Base-by-base conservation (phyloP, 139 green algal species). In the Chlamydomonas sphaeroides region DNA sequence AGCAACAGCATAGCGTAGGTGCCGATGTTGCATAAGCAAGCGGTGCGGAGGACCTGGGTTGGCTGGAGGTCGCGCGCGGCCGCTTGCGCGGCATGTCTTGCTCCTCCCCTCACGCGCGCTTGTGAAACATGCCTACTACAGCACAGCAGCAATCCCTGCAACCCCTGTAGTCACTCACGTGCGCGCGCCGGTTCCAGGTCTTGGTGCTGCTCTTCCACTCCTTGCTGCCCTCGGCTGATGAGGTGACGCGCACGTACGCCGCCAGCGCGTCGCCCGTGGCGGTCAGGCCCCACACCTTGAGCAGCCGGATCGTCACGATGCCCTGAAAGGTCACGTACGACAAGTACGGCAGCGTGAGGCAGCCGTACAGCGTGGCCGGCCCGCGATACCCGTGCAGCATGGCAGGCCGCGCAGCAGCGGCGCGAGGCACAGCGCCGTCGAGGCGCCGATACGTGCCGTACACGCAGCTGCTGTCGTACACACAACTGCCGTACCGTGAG, bases 161-260 rank as follows among this genome's bases (percentile, higher is more conserved):
- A 11, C 56, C 56, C 56, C 18, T 28, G 48, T 8, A 2, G 68
- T 6, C 17, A 61, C 72, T 65, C 45, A 82, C 75, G 26, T 82
- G 61, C 3, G n/a, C 7, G 28, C 42, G 17, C 10, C 42, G n/a
- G 15, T 21, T 65, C 62, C 62, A 82, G 15, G 62, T 53, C 18
- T 26, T 18, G 0, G 32, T 51, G 62, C 10, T 53, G 75, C 42
- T 73, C 32, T 36, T 35, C 75, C 63, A 73, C 75, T 73, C 75
- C 62, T 49, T 70, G 30, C 18, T 5, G 32, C 41, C 59, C 45
- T 21, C 45, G 42, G 75, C 75, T 42, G 36, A 45, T 59, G 59
- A 71, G 42, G 61, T 82, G 61, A 82, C 45, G 5, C 75, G 75
- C 75, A 82, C 75, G 42, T 53, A 82, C 42, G 75, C 41, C 15